Percentiles rank a stretch among this genome's conserved stretches.
Evolutionary conservation across 116 monocot genomes (phyloP).

Genomic region (Posidonia oceanica): DNA sequence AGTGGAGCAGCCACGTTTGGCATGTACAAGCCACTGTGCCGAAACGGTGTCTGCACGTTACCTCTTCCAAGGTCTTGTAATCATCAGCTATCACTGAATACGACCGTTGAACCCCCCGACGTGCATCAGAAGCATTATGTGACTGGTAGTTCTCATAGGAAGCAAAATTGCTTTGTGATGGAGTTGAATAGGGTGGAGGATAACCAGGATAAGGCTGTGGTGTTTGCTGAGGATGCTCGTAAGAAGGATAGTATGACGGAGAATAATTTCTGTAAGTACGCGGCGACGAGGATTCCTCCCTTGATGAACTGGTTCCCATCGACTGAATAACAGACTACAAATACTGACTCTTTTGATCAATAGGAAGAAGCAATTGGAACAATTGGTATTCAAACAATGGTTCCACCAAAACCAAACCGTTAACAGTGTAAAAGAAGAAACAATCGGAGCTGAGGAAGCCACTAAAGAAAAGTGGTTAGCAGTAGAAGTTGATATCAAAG

Average conservation of each 20-base stretch:
- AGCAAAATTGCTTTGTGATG: background rate
- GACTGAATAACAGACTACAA: too few species aligned
- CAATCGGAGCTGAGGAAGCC: too few species aligned
- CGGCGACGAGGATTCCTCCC: too few species aligned
- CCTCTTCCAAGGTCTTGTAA: constrained; percentile 23
- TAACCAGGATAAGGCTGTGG: background rate
- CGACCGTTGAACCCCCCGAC: constrained; percentile 11
- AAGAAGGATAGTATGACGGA: background rate
- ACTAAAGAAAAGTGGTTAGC: too few species aligned
- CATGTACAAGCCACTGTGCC: background rate
- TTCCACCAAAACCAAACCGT: too few species aligned
- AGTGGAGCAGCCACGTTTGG: background rate
- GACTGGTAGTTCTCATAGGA: background rate
- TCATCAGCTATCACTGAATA: constrained; percentile 30
- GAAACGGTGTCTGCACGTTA: background rate
- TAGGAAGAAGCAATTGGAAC: too few species aligned
- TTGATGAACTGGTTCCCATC: too few species aligned
- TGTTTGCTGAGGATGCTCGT: background rate
- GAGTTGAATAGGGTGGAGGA: background rate
- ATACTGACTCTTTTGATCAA: too few species aligned
- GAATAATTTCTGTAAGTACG: too few species aligned
- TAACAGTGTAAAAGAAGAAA: too few species aligned
- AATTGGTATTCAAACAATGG: too few species aligned
- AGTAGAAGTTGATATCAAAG: too few species aligned
- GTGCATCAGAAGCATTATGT: background rate